Percentiles rank a stretch among this genome's conserved stretches.
phyloP scores from a whole-genome alignment of 2,329 filamentous ascomycete genomes.

The Sporothrix dimorphospora region DNA sequence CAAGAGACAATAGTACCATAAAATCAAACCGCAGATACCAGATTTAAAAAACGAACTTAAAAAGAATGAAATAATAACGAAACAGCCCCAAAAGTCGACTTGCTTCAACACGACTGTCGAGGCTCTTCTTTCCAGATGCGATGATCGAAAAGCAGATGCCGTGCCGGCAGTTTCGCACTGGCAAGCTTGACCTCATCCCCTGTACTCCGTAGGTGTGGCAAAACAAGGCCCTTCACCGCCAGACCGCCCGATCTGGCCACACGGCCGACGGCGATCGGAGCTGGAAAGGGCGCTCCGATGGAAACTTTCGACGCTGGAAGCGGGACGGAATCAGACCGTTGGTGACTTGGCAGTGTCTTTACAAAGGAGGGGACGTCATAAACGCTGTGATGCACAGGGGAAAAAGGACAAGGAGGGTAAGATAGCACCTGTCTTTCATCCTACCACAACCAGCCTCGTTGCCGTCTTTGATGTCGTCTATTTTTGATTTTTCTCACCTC shows the following conservation, averaged over 20 bases:
- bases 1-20: too few species aligned
- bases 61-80: not conserved
- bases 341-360: not conserved
- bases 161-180: not conserved
- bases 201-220: not conserved
- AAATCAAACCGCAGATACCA: too few species aligned
- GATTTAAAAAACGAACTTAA: not conserved
- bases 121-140: not conserved
- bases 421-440: too few species aligned
- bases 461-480: too few species aligned
- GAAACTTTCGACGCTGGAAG: not conserved
- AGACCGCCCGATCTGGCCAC: not conserved
- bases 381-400: not conserved
- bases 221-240: slow-evolving; percentile 18
- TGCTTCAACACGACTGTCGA: too few species aligned
- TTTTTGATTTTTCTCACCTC: too few species aligned
- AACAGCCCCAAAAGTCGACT: not conserved
- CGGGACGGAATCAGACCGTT: not conserved
- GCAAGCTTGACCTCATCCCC: not conserved
- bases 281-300: slow-evolving; percentile 8
- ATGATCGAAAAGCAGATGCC: not conserved
- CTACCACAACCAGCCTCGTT: too few species aligned
- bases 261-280: slow-evolving; percentile 14
- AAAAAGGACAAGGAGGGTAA: not conserved
- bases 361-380: slow-evolving; percentile 10